A percentile compares a stretch with the other conserved stretches of the same genome.
These are phyloP conservation scores for Glycine tomentella DNA, from an alignment of 306 rosid genomes.

Conservation along the genomic window DNA sequence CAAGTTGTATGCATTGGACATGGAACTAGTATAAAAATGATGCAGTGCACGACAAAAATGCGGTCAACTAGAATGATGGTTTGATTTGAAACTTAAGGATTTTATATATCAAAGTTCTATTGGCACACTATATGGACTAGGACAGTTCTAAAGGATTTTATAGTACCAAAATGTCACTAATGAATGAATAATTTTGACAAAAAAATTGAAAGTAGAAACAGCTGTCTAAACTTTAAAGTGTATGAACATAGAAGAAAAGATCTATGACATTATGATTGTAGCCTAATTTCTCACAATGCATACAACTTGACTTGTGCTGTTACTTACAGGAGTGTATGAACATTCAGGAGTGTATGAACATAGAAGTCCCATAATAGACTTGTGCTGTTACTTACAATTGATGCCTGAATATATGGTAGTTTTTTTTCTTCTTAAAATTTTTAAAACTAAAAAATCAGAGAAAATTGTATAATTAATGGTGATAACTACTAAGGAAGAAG, in stretches of 20 bases:
- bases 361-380: too few relatives aligned
- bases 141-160: not conserved
- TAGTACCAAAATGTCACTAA: not conserved
- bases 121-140: not conserved
- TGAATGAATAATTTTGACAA: constrained; percentile 1
- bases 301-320: too few relatives aligned
- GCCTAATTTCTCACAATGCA: not conserved
- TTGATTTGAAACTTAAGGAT: not conserved
- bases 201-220: not conserved
- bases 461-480: not conserved
- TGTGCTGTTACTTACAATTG: too few relatives aligned
- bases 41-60: not conserved
- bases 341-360: not conserved
- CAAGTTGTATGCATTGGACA: not conserved
- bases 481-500: not conserved
- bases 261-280: not conserved
- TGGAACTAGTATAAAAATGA: not conserved
- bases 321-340: too few relatives aligned
- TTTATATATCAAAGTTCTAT: not conserved
- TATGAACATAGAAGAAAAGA: constrained; percentile 29
- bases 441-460: not conserved
- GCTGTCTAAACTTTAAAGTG: not conserved
- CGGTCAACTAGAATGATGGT: not conserved
- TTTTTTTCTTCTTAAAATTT: not conserved
- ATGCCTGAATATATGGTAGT: not conserved